Evolutionary conservation across 495 filamentous ascomycete species (phyloP).

Genomic region (Penicillium bovifimosum): DNA sequence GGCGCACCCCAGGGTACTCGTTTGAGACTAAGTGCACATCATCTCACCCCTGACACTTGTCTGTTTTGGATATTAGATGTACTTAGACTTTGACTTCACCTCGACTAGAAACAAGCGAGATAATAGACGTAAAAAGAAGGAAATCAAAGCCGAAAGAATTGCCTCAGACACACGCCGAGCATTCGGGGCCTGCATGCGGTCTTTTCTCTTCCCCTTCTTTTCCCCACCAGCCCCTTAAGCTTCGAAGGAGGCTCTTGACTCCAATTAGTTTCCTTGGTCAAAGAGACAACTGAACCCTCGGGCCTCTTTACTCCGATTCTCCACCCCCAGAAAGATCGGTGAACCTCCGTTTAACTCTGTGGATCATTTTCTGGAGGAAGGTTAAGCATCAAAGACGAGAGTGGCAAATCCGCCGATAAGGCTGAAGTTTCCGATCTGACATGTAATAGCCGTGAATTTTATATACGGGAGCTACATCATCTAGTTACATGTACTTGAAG

Average conservation of each 20-base stretch:
- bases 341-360: not conserved
- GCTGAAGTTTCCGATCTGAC: not conserved
- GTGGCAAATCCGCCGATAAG: not conserved
- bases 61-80: too few relatives aligned
- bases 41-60: not conserved
- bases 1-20: not conserved
- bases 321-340: not conserved
- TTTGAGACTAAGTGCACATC: not conserved
- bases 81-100: not conserved
- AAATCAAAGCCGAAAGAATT: not conserved
- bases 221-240: slow-evolving; percentile 1
- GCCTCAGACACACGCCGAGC: not conserved
- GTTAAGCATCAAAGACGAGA: not conserved
- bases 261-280: not conserved
- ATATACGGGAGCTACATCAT: too few relatives aligned
- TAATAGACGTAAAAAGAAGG: not conserved
- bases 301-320: not conserved
- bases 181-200: not conserved
- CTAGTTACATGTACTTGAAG: too few relatives aligned
- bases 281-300: not conserved
- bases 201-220: not conserved
- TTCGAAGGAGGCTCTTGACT: slow-evolving; percentile 2
- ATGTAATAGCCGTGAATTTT: too few relatives aligned
- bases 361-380: not conserved
- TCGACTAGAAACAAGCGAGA: not conserved